Percentiles rank a stretch among this genome's conserved stretches.
Evolutionary conservation across 1,139 yeast genomes (phyloP).

Genomic region (Kodamaea plutei): DNA sequence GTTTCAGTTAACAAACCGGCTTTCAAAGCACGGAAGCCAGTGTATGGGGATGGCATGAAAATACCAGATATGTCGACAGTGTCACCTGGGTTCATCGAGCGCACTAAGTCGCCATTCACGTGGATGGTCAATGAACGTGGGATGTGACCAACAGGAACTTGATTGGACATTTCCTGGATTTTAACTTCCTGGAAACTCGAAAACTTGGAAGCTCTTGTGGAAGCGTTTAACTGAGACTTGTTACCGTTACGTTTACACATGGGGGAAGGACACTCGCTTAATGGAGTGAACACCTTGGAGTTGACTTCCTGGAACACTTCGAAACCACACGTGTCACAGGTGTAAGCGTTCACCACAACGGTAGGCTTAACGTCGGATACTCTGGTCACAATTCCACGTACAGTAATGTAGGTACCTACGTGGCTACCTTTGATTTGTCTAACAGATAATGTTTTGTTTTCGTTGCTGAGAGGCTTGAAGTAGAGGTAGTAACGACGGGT

Average conservation of each 20-base stretch:
- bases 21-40: constrained; percentile 86
- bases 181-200: constrained; percentile 93
- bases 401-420: constrained; percentile 83
- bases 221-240: constrained; percentile 86
- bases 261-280: constrained; percentile 78
- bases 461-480: constrained; percentile 69
- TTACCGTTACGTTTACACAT: constrained; percentile 76
- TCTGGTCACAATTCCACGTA: constrained; percentile 91
- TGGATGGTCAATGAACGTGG: constrained; percentile 85
- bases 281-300: constrained; percentile 78
- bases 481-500: constrained; percentile 85
- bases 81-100: constrained; percentile 91
- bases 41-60: constrained; percentile 89
- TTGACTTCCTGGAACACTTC: constrained; percentile 96
- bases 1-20: constrained; percentile 96
- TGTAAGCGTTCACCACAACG: constrained; percentile 86
- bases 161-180: constrained; percentile 90
- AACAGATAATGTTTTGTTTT: constrained; percentile 69
- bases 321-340: constrained; percentile 96
- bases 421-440: constrained; percentile 82
- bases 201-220: constrained; percentile 94
- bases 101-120: constrained; percentile 83
- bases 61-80: constrained; percentile 90
- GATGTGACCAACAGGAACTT: constrained; percentile 97
- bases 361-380: constrained; percentile 96